Evolutionary conservation across 352 stramenopile genomes (phyloP), one percentile per base, ranked within the genome.

Genomic region (Globisporangium heterothallicum): DNA sequence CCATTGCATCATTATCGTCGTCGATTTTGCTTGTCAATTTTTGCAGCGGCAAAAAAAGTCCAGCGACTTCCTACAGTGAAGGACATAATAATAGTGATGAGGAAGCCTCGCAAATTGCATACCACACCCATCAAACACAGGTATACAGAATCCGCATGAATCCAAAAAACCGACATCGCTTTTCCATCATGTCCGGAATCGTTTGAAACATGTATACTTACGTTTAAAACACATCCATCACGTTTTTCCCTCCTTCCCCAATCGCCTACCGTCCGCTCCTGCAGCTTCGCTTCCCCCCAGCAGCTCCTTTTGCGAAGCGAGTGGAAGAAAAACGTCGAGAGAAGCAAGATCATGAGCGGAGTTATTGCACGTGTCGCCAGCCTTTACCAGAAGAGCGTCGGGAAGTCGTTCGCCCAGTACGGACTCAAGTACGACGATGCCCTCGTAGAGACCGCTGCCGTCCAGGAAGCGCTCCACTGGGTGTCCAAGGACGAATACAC

Each of bases 391-490:
- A 87, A 88, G 74, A 84, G 72, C 55, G 66, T 94, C 44, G 61
- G 74, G 78, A 88, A 91, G 73, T 74, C 74, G 22, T 70, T 94
- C 32, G 65, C 63, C 47, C 64, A 83, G 77, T 91, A 92, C 68
- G 84, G 84, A 49, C 59, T 94, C 64, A 91, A 91, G 76, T 94
- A 94, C 63, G 84, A 94, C 55, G 84, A 94, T 53, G 70, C 66
- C 18, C 72, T 94, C 49, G 84, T 94, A 43, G 84, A 94, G 58
- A 86, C 82, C 54, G 64, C 72, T 32, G 78, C 83, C 51, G 70
- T 92, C 52, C 78, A 93, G 74, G 73, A 79, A 63, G 82, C 84
- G 26, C 68, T 93, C 34, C 63, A 88, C 66, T 92, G 80, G 82
- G 63, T 94, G 60, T 71, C 61, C 27, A 80, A 81, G 59, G 78